Percentiles rank a stretch among this genome's conserved stretches.
Conservation (phyloP, 768 basidiomycete genomes). For the Xanthoconium purpureum region DNA sequence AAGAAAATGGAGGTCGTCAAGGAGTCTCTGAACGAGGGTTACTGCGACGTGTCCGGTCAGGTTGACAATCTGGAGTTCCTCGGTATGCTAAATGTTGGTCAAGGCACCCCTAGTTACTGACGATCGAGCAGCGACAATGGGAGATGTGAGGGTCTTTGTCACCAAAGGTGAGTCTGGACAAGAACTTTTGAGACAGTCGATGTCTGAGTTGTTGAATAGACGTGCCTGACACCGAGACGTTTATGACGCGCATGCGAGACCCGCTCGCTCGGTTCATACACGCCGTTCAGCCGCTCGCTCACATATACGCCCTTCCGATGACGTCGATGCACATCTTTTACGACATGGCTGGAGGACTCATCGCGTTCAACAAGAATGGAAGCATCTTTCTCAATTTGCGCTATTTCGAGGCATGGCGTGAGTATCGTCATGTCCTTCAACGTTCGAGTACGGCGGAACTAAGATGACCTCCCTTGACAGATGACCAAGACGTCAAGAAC, state of each 20-base stretch:
- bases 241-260: constrained; percentile 54
- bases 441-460: neutral
- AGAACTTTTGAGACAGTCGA: neutral
- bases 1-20: constrained; percentile 69
- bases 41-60: constrained; percentile 74
- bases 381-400: neutral
- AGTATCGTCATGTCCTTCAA: neutral
- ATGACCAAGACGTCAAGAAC: neutral
- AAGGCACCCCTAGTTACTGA: neutral
- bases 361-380: neutral
- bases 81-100: constrained; percentile 40
- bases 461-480: neutral
- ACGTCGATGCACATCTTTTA: constrained; percentile 83
- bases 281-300: constrained; percentile 60
- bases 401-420: neutral
- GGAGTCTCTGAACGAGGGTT: constrained; percentile 76
- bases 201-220: constrained; percentile 40
- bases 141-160: constrained; percentile 57
- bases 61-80: constrained; percentile 56
- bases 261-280: constrained; percentile 69
- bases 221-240: constrained; percentile 45
- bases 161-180: constrained; percentile 48
- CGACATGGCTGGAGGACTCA: constrained; percentile 50
- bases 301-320: constrained; percentile 71
- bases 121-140: constrained; percentile 51